Evolutionary conservation across 768 basidiomycete genomes (phyloP).

Genomic region (Rhodotorula paludigena): DNA sequence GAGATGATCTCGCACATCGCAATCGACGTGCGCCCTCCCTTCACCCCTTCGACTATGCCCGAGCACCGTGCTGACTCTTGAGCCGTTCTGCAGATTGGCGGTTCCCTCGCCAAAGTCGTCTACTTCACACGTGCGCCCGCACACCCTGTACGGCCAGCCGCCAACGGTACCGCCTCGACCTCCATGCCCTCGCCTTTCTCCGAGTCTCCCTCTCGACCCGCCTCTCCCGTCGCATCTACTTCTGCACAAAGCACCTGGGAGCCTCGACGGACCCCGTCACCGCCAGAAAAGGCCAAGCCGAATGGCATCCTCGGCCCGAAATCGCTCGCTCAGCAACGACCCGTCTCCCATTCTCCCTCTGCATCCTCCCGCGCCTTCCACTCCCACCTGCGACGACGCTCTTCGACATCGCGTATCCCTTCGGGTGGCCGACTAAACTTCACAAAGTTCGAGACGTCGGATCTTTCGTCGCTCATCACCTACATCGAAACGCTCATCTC

Average conservation of each 20-base stretch:
- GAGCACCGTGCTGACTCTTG: conserved; percentile 26
- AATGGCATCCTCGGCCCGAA: conserved; percentile 49
- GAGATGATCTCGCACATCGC: conserved; percentile 97
- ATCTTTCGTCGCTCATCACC: conserved; percentile 73
- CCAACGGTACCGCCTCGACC: conserved; percentile 32
- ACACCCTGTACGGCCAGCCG: conserved; percentile 8
- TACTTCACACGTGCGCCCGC: conserved; percentile 88
- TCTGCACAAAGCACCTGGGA: not conserved
- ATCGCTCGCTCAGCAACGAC: conserved; percentile 52
- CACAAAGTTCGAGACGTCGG: conserved; percentile 88
- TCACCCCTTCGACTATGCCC: not conserved
- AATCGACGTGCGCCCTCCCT: conserved; percentile 70
- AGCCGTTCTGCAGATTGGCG: conserved; percentile 67
- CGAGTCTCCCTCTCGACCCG: conserved; percentile 21
- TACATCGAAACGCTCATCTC: conserved; percentile 84
- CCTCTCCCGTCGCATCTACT: not conserved
- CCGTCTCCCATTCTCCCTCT: conserved; percentile 47
- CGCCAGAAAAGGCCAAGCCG: conserved; percentile 24
- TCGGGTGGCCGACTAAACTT: conserved; percentile 91
- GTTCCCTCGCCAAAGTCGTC: conserved; percentile 93
- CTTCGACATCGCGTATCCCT: conserved; percentile 35
- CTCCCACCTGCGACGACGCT: conserved; percentile 28
- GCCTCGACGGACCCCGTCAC: conserved; percentile 25
- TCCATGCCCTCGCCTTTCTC: conserved; percentile 20
- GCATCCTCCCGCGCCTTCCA: conserved; percentile 51